phyloP scores from a whole-genome alignment of 129 eudicot species.

The Centella asiatica region DNA sequence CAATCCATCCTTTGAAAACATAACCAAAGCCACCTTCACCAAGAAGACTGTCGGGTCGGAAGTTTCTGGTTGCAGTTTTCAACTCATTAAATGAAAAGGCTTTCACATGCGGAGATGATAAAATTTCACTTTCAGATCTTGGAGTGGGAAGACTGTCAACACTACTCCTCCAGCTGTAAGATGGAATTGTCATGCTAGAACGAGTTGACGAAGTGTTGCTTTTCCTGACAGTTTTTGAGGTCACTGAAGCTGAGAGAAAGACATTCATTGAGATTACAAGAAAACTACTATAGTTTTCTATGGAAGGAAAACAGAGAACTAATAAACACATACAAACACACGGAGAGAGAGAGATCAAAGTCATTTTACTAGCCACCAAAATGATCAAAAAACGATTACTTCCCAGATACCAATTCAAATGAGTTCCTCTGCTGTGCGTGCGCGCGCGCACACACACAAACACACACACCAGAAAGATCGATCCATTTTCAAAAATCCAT shows the following conservation, averaged over 20 bases:
- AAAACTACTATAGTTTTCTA: not conserved
- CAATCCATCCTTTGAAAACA: constrained; percentile 95
- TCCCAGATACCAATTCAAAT: not conserved
- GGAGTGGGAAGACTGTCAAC: constrained; percentile 59
- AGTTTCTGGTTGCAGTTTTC: constrained; percentile 75
- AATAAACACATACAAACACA: not conserved
- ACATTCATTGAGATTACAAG: not conserved
- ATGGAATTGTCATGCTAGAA: constrained; percentile 43
- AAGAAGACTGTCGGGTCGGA: constrained; percentile 78
- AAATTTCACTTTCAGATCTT: constrained; percentile 67
- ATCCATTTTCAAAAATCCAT: not conserved
- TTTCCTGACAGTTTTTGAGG: constrained; percentile 38
- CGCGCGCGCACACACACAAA: too few species aligned
- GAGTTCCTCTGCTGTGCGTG: too few species aligned
- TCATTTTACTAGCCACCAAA: not conserved
- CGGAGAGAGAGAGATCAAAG: not conserved
- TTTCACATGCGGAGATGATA: constrained; percentile 56
- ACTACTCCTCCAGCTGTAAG: constrained; percentile 44
- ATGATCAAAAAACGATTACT: not conserved
- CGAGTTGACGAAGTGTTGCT: constrained; percentile 39
- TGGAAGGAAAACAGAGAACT: not conserved
- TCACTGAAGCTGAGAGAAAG: constrained; percentile 24
- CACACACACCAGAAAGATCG: too few species aligned
- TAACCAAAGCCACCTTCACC: constrained; percentile 98
- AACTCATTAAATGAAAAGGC: constrained; percentile 63